A percentile compares a stretch with the other conserved stretches of the same genome.
Conservation (phyloP, 108 stramenopile species). For the Chaetoceros tenuissimus region DNA sequence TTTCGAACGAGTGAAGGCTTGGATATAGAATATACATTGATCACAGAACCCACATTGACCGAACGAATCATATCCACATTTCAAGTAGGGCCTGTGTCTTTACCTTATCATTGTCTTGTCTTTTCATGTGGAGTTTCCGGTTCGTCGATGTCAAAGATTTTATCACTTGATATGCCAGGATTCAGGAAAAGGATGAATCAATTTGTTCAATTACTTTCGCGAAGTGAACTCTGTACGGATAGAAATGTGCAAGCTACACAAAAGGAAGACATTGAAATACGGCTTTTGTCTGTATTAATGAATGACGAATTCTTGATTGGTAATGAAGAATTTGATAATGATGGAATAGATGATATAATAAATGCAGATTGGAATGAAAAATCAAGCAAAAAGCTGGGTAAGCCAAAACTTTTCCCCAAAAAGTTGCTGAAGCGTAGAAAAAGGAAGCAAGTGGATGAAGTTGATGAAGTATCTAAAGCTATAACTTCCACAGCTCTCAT, state of each 20-base stretch:
- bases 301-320: neutral
- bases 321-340: too few species aligned
- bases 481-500: neutral
- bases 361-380: too few species aligned
- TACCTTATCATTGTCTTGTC: neutral
- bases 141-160: neutral
- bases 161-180: neutral
- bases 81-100: neutral
- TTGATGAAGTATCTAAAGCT: neutral
- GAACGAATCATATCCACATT: neutral
- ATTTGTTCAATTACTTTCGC: neutral
- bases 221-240: too few species aligned
- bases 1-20: neutral
- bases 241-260: neutral
- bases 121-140: neutral
- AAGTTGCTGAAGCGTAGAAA: neutral
- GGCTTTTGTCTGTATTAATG: neutral
- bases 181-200: neutral
- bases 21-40: neutral
- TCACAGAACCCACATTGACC: neutral
- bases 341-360: too few species aligned
- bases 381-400: too few species aligned
- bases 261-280: neutral
- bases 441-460: neutral
- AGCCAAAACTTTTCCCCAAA: neutral